Conservation (phyloP, 371 early-diverging fungal species). For the Rhizomucor pusillus region DNA sequence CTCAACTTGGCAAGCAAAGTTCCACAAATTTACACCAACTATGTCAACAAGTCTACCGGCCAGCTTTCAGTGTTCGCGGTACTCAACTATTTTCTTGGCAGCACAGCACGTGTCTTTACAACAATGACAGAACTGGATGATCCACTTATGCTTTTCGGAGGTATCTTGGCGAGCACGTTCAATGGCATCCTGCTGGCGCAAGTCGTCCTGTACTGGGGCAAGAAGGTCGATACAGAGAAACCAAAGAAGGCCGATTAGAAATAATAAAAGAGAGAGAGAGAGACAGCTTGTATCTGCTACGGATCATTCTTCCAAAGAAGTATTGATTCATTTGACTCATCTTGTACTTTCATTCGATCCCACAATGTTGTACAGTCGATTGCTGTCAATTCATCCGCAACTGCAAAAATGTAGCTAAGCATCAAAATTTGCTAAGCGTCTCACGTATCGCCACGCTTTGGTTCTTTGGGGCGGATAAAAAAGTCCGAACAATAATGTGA, state of each 20-base stretch:
- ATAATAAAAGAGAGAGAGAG: not conserved
- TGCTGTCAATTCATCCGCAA: no score
- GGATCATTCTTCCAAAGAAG: no score
- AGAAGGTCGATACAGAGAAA: slow-evolving; percentile 16
- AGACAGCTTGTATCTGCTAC: no score
- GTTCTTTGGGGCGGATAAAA: no score
- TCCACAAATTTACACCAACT: slow-evolving; percentile 87
- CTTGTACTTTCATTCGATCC: no score
- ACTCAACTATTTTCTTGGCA: slow-evolving; percentile 81
- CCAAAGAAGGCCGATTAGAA: slow-evolving; percentile 16
- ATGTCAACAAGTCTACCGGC: slow-evolving; percentile 76
- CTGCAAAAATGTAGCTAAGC: no score
- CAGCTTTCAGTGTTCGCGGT: slow-evolving; percentile 87
- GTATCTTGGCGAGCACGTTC: slow-evolving; percentile 63
- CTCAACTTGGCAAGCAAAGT: slow-evolving; percentile 74
- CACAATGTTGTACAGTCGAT: no score
- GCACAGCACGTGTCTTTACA: slow-evolving; percentile 89
- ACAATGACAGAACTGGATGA: slow-evolving; percentile 89
- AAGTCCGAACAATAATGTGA: no score
- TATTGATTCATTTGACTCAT: no score
- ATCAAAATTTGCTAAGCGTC: no score
- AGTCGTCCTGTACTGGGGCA: slow-evolving; percentile 78
- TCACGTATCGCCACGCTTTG: no score
- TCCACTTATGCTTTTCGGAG: slow-evolving; percentile 65
- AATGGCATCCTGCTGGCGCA: slow-evolving; percentile 79